Percentiles rank a stretch among this genome's conserved stretches.
These are phyloP conservation scores for Diaporthe sp. DNA, from an alignment of 2,329 filamentous ascomycete genomes.

Conservation along the genomic window DNA sequence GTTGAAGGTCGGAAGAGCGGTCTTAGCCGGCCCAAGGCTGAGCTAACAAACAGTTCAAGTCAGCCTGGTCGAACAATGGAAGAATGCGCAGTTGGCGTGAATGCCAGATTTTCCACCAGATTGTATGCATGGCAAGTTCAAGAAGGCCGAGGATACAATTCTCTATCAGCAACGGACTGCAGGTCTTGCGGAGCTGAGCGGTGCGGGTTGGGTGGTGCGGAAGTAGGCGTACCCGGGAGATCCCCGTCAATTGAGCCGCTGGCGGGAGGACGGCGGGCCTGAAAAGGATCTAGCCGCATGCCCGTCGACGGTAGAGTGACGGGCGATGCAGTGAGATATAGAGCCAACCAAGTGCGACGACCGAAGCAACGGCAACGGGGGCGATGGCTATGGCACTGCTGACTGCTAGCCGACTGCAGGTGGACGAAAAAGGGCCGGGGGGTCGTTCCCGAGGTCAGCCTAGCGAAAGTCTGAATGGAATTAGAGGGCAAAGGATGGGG, in stretches of 20 bases:
- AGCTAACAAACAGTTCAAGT: background rate
- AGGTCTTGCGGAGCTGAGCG: background rate
- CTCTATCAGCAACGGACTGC: background rate
- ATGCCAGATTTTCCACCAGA: background rate
- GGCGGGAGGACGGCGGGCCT: background rate
- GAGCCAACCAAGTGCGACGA: conserved; percentile 16
- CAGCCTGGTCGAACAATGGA: background rate
- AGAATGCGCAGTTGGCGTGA: too few species aligned
- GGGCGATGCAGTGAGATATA: background rate
- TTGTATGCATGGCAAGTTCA: background rate
- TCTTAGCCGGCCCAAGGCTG: background rate
- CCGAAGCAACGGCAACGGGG: background rate
- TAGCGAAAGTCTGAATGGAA: conserved; percentile 18
- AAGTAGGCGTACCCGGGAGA: background rate
- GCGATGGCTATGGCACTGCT: conserved; percentile 10
- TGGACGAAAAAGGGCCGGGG: conserved; percentile 18
- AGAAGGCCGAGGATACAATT: background rate
- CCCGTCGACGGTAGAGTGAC: background rate
- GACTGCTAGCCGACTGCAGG: conserved; percentile 3
- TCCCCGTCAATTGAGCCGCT: conserved; percentile 18
- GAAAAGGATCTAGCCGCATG: conserved; percentile 21
- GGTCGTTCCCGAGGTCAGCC: background rate
- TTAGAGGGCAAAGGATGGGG: conserved; percentile 2
- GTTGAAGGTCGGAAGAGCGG: background rate
- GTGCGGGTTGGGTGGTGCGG: conserved; percentile 10